phyloP scores from a whole-genome alignment of 352 stramenopile genomes.

The Phytophthora gonapodyides region DNA sequence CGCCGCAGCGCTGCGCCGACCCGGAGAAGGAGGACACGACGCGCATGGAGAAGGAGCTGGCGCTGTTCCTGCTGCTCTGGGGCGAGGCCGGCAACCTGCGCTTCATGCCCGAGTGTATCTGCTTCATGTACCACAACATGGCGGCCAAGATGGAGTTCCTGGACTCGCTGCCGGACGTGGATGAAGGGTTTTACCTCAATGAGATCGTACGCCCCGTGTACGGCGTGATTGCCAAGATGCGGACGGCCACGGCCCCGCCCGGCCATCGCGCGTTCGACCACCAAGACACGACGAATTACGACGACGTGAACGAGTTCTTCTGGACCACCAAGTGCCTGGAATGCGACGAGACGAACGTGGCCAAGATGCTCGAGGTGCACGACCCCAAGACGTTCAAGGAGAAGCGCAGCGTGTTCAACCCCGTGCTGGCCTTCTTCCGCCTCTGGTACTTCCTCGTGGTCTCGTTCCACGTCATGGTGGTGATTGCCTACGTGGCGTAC shows the following conservation, averaged over 20 bases:
- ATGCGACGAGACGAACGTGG: conserved; percentile 72
- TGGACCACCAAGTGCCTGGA: conserved; percentile 72
- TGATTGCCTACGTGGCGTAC: conserved; percentile 74
- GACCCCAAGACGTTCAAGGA: conserved; percentile 90
- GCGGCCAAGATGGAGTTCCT: conserved; percentile 63
- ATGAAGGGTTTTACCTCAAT: conserved; percentile 69
- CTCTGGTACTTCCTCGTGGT: conserved; percentile 86
- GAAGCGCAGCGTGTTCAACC: conserved; percentile 87
- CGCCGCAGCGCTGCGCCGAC: conserved; percentile 77
- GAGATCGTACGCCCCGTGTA: conserved; percentile 80
- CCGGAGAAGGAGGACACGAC: conserved; percentile 43
- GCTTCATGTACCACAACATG: conserved; percentile 88
- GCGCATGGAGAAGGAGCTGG: conserved; percentile 72
- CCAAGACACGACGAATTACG: conserved; percentile 86
- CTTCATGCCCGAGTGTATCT: conserved; percentile 91
- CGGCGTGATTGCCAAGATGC: conserved; percentile 77
- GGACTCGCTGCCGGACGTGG: conserved; percentile 52
- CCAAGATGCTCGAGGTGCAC: conserved; percentile 54
- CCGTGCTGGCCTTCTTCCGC: conserved; percentile 80
- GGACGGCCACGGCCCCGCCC: conserved; percentile 43
- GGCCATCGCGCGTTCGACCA: conserved; percentile 66
- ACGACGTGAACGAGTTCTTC: conserved; percentile 92
- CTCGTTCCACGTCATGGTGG: conserved; percentile 69
- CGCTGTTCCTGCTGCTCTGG: conserved; percentile 84
- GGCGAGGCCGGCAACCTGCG: conserved; percentile 84